Percentiles rank a stretch among this genome's conserved stretches.
These are phyloP conservation scores for Trichoderma harzianum DNA, from an alignment of 2,329 filamentous ascomycete species.

Conservation along the genomic window DNA sequence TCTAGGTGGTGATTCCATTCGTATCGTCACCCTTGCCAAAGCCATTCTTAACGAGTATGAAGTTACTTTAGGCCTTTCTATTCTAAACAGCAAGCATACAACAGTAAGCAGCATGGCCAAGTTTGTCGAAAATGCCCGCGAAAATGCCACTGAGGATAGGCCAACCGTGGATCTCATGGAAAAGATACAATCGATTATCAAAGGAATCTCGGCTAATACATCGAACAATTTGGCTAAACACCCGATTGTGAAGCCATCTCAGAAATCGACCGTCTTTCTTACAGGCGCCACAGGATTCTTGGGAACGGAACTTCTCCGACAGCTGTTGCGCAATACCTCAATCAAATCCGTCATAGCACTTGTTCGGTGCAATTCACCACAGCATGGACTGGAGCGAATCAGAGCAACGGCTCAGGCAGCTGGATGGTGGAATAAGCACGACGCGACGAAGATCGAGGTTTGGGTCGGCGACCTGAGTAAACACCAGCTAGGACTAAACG, in stretches of 20 bases:
- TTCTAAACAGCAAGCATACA: constrained; percentile 22
- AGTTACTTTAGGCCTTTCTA: constrained; percentile 19
- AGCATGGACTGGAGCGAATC: constrained; percentile 7
- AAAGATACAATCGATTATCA: not conserved
- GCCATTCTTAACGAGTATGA: constrained; percentile 15
- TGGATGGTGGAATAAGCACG: constrained; percentile 1
- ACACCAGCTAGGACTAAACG: not conserved
- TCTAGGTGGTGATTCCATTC: constrained; percentile 24
- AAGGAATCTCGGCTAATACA: not conserved
- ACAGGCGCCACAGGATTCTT: constrained; percentile 11
- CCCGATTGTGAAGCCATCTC: not conserved
- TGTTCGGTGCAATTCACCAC: not conserved
- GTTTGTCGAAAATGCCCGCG: constrained; percentile 10
- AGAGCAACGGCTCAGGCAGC: not conserved
- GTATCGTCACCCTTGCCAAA: constrained; percentile 21
- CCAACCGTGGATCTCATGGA: not conserved
- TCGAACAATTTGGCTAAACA: not conserved
- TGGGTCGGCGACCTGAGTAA: constrained; percentile 8
- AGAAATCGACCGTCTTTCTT: constrained; percentile 1
- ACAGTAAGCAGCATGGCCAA: constrained; percentile 20
- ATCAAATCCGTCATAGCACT: not conserved
- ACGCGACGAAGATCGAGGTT: constrained; percentile 4
- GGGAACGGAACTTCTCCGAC: constrained; percentile 13
- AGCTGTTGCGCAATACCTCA: not conserved
- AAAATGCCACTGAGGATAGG: not conserved